These are phyloP conservation scores for Wallacemonas sp. DNA, from an alignment of 208 protist species.

Conservation along the genomic window DNA sequence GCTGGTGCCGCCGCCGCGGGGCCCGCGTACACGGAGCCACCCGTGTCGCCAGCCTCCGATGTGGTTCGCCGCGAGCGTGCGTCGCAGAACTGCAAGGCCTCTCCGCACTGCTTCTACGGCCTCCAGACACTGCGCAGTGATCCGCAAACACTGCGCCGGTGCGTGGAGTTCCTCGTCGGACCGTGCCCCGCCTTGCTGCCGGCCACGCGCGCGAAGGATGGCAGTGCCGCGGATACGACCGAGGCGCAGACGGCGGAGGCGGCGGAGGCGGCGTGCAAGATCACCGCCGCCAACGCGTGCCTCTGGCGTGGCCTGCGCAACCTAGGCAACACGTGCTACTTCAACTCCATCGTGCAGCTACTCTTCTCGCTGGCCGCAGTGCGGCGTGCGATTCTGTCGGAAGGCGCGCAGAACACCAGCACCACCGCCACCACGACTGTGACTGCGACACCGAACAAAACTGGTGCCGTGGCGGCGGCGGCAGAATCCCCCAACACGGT, in stretches of 20 bases:
- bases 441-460: background rate
- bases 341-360: slow-evolving; percentile 83
- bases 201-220: background rate
- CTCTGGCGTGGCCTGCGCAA: slow-evolving; percentile 78
- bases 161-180: slow-evolving; percentile 34
- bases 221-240: background rate
- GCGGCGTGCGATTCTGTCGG: slow-evolving; percentile 51
- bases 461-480: slow-evolving; percentile 2
- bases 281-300: slow-evolving; percentile 17
- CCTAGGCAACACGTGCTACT: slow-evolving; percentile 91
- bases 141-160: slow-evolving; percentile 32
- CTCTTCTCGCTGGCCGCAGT: slow-evolving; percentile 69
- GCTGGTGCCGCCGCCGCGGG: background rate
- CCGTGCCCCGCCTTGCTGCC: slow-evolving; percentile 38
- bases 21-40: background rate
- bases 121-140: slow-evolving; percentile 39
- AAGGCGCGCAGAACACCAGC: slow-evolving; percentile 6
- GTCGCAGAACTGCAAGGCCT: slow-evolving; percentile 47
- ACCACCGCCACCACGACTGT: background rate
- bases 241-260: too few species aligned
- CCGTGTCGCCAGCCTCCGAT: background rate
- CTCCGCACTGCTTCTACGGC: slow-evolving; percentile 55
- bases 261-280: background rate
- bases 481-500: background rate
- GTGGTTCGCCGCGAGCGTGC: background rate